These are phyloP conservation scores for Lagenaria siceraria DNA, from an alignment of 306 rosid genomes.

Conservation along the genomic window DNA sequence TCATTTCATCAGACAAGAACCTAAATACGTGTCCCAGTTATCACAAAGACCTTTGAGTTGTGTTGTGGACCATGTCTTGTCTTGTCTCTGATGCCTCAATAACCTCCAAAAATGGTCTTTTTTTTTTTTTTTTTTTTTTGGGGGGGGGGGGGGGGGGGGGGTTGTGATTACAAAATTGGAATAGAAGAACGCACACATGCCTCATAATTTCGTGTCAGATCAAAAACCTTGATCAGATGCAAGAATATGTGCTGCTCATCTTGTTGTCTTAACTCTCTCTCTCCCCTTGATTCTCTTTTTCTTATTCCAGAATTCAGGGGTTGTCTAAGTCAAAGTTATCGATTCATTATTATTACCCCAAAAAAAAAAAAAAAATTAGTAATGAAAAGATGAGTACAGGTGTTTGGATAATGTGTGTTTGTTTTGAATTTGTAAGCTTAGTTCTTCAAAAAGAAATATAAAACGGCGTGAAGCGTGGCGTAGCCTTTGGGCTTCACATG, in stretches of 20 bases:
- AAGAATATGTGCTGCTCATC: conserved; percentile 1
- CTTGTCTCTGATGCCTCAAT: background rate
- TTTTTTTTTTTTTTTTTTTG: background rate
- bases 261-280: background rate
- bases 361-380: no score
- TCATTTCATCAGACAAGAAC: conserved; percentile 23
- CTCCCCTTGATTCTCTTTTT: background rate
- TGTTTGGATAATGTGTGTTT: background rate
- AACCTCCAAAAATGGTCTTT: conserved; percentile 6
- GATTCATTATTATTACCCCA: no score
- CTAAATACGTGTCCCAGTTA: conserved; percentile 11
- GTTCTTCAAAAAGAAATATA: background rate
- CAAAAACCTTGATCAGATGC: background rate
- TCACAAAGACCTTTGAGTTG: background rate
- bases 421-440: background rate
- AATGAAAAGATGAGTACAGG: background rate
- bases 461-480: background rate
- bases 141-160: no score
- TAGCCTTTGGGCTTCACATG: background rate
- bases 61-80: background rate
- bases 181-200: background rate
- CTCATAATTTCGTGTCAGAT: background rate
- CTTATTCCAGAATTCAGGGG: background rate
- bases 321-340: background rate
- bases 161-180: background rate